These are phyloP conservation scores for Boehmeria nivea DNA, from an alignment of 306 rosid genomes.

Conservation along the genomic window DNA sequence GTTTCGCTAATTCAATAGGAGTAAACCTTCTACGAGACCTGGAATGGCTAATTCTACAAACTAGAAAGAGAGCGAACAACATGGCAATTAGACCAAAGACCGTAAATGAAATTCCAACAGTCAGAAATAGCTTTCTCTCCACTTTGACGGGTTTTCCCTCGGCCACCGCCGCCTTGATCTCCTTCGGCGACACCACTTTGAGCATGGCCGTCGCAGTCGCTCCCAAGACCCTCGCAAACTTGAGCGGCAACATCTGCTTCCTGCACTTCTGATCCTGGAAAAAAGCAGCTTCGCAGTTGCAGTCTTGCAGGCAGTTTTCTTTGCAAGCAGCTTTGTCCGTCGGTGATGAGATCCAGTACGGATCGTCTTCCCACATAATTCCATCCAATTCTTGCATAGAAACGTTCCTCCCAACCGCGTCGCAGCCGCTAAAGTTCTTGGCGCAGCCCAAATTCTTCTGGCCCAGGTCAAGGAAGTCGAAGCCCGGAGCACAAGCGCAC, in stretches of 20 bases:
- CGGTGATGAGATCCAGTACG: neutral
- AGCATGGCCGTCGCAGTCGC: neutral
- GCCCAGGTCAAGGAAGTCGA: conserved; percentile 2
- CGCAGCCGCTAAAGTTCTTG: conserved; percentile 8
- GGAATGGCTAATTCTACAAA: neutral
- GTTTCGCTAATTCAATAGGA: neutral
- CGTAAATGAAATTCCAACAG: neutral
- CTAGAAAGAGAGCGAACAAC: neutral
- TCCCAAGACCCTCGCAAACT: neutral
- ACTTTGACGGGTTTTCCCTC: neutral
- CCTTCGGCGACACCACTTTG: too few species aligned
- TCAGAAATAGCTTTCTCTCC: neutral
- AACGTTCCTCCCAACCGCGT: neutral
- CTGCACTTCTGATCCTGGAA: neutral
- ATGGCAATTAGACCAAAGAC: neutral
- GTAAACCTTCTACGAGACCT: neutral
- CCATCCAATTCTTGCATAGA: neutral
- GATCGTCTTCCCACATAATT: conserved; percentile 1
- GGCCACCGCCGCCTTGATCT: neutral
- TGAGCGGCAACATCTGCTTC: conserved; percentile 8
- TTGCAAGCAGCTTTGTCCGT: neutral
- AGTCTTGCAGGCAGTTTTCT: conserved; percentile 1
- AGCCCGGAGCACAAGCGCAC: conserved; percentile 14
- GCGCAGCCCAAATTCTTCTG: conserved; percentile 13
- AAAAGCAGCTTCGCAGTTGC: neutral